These are phyloP conservation scores for Chaetomidium leptoderma DNA, from an alignment of 495 filamentous ascomycete genomes.

Conservation along the genomic window DNA sequence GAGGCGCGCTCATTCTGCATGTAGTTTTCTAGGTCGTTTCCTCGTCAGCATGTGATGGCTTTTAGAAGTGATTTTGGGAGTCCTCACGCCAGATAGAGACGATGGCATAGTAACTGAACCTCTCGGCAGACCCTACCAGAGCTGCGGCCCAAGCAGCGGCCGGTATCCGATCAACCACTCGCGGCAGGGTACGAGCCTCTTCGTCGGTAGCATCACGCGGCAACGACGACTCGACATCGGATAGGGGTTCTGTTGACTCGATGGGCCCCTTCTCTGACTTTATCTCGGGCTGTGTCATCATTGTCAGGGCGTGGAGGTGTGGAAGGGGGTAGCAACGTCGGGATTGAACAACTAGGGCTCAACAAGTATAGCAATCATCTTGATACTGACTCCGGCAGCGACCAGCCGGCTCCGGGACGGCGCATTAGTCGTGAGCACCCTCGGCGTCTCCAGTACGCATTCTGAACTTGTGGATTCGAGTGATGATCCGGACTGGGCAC, in stretches of 20 bases:
- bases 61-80: too few species aligned
- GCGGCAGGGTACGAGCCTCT: conserved; percentile 17
- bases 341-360: background rate
- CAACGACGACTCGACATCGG: background rate
- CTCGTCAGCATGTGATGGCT: background rate
- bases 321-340: too few species aligned
- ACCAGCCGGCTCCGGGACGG: too few species aligned
- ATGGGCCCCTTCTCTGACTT: background rate
- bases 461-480: too few species aligned
- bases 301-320: too few species aligned
- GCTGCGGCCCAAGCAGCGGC: conserved; percentile 24
- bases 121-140: conserved; percentile 21
- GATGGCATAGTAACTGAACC: conserved; percentile 26
- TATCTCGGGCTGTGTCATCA: too few species aligned
- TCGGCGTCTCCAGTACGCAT: too few species aligned
- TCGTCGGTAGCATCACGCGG: conserved; percentile 23
- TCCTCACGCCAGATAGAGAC: conserved; percentile 25
- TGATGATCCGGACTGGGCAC: too few species aligned
- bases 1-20: conserved; percentile 23
- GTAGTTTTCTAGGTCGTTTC: conserved; percentile 24
- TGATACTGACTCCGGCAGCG: too few species aligned
- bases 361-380: too few species aligned
- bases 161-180: conserved; percentile 21
- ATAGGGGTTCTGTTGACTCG: too few species aligned
- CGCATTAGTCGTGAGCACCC: too few species aligned